Evolutionary conservation across 129 eudicot species (phyloP).

Genomic region (Pseudognaphalium luteoalbum): DNA sequence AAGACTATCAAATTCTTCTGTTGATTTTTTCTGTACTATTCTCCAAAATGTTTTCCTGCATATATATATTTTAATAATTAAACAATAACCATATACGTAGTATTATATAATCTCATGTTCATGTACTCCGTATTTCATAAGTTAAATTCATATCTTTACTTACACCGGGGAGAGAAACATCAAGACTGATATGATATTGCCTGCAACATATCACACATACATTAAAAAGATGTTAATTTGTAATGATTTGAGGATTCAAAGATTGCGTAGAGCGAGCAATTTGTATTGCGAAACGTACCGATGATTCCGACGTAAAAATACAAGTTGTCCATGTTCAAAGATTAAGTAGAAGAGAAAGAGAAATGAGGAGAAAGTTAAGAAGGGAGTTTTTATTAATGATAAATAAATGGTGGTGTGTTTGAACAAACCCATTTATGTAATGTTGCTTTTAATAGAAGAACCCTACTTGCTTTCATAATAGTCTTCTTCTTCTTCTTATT

Average conservation of each 20-base stretch:
- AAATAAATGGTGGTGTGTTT: not conserved
- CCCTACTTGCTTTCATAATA: constrained; percentile 10
- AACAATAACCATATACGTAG: too few relatives aligned
- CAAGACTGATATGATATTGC: constrained; percentile 61
- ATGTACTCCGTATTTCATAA: too few relatives aligned
- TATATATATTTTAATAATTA: too few relatives aligned
- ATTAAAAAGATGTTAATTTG: not conserved
- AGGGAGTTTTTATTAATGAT: not conserved
- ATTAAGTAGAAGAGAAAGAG: not conserved
- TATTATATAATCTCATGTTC: not conserved
- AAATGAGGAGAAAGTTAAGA: not conserved
- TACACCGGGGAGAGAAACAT: constrained; percentile 77
- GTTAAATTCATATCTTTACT: constrained; percentile 12
- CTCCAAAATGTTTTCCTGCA: constrained; percentile 61
- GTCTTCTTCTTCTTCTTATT: not conserved
- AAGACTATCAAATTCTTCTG: constrained; percentile 67
- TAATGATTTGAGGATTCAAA: not conserved
- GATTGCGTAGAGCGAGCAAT: not conserved
- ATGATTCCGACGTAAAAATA: constrained; percentile 49
- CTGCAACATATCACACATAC: constrained; percentile 25
- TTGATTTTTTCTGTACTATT: constrained; percentile 48
- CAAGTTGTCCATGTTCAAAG: constrained; percentile 37
- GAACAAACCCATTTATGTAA: not conserved
- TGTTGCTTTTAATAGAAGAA: constrained; percentile 9
- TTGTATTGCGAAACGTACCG: constrained; percentile 26